Evolutionary conservation across 352 stramenopile genomes (phyloP).

Genomic region (Aphanomyces cochlioides): DNA sequence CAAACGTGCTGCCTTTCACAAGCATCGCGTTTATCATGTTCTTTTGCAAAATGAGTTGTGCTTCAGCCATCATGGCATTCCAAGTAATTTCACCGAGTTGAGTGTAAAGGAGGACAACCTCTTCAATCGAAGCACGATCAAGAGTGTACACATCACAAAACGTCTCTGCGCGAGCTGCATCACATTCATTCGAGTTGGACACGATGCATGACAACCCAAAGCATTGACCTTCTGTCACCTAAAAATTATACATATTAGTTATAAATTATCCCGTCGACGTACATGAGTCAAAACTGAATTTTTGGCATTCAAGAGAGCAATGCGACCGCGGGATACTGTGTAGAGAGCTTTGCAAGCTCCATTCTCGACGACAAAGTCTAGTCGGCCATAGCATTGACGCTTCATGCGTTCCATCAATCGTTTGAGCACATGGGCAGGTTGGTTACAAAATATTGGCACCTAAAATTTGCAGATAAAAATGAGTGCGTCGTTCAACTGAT

Average conservation of each 20-base stretch:
- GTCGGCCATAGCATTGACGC: conserved; percentile 11
- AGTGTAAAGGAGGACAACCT: neutral
- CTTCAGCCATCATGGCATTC: neutral
- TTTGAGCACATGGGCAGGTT: conserved; percentile 10
- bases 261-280: neutral
- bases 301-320: conserved; percentile 9
- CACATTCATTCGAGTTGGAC: neutral
- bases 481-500: neutral
- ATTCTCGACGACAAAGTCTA: conserved; percentile 3
- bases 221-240: conserved; percentile 22
- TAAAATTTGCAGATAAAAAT: neutral
- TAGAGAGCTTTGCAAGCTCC: conserved; percentile 13
- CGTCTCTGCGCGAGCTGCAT: conserved; percentile 15
- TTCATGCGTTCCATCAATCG: conserved; percentile 9
- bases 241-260: neutral
- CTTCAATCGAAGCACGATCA: neutral
- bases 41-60: neutral
- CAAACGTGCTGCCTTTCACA: neutral
- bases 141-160: conserved; percentile 22
- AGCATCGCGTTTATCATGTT: neutral
- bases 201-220: conserved; percentile 16
- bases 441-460: conserved; percentile 14
- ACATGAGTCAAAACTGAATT: conserved; percentile 3
- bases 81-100: neutral
- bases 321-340: conserved; percentile 4